Conservation (phyloP, 164 flowering plant species). For the Aristolochia contorta region DNA sequence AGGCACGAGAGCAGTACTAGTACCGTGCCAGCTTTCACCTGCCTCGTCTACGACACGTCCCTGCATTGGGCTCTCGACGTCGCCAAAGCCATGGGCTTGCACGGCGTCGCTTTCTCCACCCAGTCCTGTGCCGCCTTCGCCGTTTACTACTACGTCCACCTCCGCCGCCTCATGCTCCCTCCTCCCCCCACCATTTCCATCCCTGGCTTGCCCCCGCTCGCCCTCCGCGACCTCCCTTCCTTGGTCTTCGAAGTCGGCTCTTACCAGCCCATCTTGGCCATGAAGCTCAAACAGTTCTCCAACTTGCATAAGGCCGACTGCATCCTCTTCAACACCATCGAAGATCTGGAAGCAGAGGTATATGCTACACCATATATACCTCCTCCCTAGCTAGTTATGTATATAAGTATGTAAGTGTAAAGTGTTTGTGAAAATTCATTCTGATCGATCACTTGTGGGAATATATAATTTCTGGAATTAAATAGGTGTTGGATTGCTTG, state of each 20-base stretch:
- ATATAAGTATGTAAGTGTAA: too few relatives aligned
- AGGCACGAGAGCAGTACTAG: not conserved
- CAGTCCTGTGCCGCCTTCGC: conserved; percentile 7
- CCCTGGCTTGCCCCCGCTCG: conserved; percentile 26
- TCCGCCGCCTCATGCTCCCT: conserved; percentile 17
- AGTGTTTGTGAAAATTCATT: too few relatives aligned
- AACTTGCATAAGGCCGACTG: conserved; percentile 19
- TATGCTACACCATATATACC: too few relatives aligned
- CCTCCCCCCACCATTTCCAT: conserved; percentile 7
- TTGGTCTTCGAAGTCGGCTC: conserved; percentile 3
- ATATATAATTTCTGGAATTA: too few relatives aligned
- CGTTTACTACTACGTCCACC: conserved; percentile 8
- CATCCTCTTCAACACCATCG: conserved; percentile 15
- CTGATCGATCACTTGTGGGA: too few relatives aligned
- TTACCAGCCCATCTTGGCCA: conserved; percentile 7
- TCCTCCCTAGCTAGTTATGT: not conserved
- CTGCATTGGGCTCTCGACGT: conserved; percentile 14
- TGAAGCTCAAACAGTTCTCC: conserved; percentile 12
- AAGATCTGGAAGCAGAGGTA: conserved; percentile 19
- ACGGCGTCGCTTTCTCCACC: conserved; percentile 13
- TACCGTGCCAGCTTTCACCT: not conserved
- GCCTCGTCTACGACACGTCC: conserved; percentile 8
- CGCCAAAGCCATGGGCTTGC: conserved; percentile 5
- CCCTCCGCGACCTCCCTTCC: conserved; percentile 28
- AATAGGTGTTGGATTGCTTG: conserved; percentile 18